Base-by-base conservation (phyloP, 1,284 basidiomycete genomes). In the Puccinia coronata region DNA sequence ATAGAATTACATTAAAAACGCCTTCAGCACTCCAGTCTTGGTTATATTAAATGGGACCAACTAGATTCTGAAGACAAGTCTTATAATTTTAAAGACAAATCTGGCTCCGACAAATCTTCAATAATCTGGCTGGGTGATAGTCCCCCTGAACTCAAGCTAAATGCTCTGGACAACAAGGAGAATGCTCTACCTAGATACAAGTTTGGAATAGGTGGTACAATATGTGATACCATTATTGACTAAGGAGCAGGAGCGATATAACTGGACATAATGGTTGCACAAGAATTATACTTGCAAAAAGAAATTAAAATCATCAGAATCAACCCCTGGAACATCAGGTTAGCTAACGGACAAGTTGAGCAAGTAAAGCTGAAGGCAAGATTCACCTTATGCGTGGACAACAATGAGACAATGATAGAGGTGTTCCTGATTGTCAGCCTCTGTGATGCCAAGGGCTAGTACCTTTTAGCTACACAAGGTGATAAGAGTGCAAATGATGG, bases 191-290 rank as follows among this genome's bases (percentile, higher is more conserved):
- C 59, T 1, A 31, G 59, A 63, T 63, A 34, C n/a, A 25, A 63
- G 28, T 63, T 63, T 25, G 28, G 28, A 20, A 39, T 28, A 3
- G 59, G 59, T 63, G 59, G 59, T 11, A 31, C 28, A 31, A 31
- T 31, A 16, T 31, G 31, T 28, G 61, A 65, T 12, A 12, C 61
- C 0, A 70, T 70, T 8, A 70, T 70, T 43, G 67, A 70, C 25
- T 28, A n/a, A 5, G 67, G 67, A 8, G 67, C 67, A 2, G 67
- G 34, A 18, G 67, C 67, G 25, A 70, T 25, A 11, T 70, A 70
- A 23, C 36, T 70, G 3, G 6, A 65, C 9, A n/a, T 65, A 0
- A 6, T 25, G 25, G 41, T 36, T 9, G 41, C 41, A 28, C 34
- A n/a, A 31, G 25, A 65, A 12, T 14, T 34, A 4, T 41, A 20